phyloP scores from a whole-genome alignment of 2,329 filamentous ascomycete species.

The Exophiala lecanii-corni region DNA sequence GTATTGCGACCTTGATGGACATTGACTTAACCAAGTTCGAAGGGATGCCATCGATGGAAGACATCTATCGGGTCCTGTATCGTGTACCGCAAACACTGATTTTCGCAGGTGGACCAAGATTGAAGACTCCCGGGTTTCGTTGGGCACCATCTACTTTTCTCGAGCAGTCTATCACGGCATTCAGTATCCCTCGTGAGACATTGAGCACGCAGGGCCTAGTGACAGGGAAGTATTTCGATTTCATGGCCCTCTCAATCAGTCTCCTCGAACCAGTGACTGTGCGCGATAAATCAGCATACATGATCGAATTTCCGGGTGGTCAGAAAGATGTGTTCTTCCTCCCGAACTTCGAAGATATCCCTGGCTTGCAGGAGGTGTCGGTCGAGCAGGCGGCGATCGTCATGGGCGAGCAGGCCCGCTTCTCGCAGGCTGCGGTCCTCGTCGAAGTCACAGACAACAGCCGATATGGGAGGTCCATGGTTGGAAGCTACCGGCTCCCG shows the following conservation, averaged over 20 bases:
- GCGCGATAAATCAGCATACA: not conserved
- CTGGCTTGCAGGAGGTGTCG: not conserved
- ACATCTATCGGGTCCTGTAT: not conserved
- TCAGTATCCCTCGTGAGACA: not conserved
- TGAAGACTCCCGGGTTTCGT: not conserved
- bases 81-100: not conserved
- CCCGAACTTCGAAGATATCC: not conserved
- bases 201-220: not conserved
- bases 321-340: not conserved
- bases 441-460: not conserved
- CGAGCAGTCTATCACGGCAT: not conserved
- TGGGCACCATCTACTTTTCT: not conserved
- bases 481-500: not conserved
- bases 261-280: not conserved
- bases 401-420: not conserved
- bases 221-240: not conserved
- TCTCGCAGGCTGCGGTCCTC: not conserved
- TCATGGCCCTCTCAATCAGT: not conserved
- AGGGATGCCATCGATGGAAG: not conserved
- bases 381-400: not conserved
- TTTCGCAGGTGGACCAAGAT: not conserved
- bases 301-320: not conserved
- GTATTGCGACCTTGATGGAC: not conserved
- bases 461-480: not conserved
- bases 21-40: not conserved